Evolutionary conservation across 2,329 filamentous ascomycete genomes (phyloP).

Genomic region (Exserohilum rostratum): DNA sequence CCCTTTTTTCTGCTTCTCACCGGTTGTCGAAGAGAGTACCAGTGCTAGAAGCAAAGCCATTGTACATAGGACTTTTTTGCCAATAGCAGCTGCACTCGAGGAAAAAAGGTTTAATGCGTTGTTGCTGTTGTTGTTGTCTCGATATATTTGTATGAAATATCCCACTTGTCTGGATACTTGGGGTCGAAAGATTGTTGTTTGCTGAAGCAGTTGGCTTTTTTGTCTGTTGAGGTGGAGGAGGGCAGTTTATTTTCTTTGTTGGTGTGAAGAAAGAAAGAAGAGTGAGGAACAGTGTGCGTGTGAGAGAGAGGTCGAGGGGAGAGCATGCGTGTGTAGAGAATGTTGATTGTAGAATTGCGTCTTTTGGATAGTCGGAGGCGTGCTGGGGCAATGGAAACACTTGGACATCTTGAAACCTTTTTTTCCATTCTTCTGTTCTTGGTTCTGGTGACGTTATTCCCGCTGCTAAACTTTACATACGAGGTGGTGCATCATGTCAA

Average conservation of each 20-base stretch:
- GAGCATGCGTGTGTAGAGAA: neutral
- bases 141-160: neutral
- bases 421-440: too few relatives aligned
- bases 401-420: neutral
- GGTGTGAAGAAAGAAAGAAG: neutral
- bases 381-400: neutral
- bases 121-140: constrained; percentile 7
- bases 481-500: too few relatives aligned
- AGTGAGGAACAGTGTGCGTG: neutral
- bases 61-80: constrained; percentile 22
- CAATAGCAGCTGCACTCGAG: neutral
- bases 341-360: constrained; percentile 1
- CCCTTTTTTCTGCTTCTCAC: constrained; percentile 1
- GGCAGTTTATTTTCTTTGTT: neutral
- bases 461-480: too few relatives aligned
- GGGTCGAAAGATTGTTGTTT: neutral
- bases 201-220: neutral
- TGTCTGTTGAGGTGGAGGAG: neutral
- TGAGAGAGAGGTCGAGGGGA: neutral
- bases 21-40: constrained; percentile 6
- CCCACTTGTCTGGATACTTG: too few relatives aligned
- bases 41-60: constrained; percentile 2
- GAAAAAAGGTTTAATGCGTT: constrained; percentile 11
- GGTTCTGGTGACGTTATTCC: neutral
- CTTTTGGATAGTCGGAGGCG: neutral